These are phyloP conservation scores for Phytophthora capsici DNA, from an alignment of 352 stramenopile genomes.

Conservation along the genomic window DNA sequence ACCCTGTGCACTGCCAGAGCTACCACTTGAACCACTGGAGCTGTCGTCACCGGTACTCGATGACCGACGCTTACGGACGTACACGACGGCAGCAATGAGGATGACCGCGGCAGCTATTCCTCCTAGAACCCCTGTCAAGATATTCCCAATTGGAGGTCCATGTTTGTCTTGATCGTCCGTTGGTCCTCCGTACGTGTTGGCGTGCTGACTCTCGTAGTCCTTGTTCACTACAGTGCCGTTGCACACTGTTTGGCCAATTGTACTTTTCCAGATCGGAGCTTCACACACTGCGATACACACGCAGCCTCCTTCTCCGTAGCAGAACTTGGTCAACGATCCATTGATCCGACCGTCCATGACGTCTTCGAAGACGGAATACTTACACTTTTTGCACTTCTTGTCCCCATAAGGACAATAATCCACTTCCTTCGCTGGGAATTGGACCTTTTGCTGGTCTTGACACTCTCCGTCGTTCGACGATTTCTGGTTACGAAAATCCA, in stretches of 20 bases:
- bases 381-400: slow-evolving; percentile 38
- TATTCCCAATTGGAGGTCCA: slow-evolving; percentile 8
- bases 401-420: slow-evolving; percentile 48
- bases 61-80: slow-evolving; percentile 19
- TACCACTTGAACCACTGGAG: slow-evolving; percentile 16
- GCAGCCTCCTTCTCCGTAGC: slow-evolving; percentile 37
- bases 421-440: slow-evolving; percentile 40
- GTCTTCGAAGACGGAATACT: slow-evolving; percentile 28
- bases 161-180: slow-evolving; percentile 4
- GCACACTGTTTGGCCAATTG: slow-evolving; percentile 36
- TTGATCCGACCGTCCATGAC: slow-evolving; percentile 45
- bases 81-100: slow-evolving; percentile 38
- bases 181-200: slow-evolving; percentile 28
- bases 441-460: slow-evolving; percentile 44
- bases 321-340: slow-evolving; percentile 47
- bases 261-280: slow-evolving; percentile 40
- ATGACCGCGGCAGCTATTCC: slow-evolving; percentile 41
- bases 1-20: slow-evolving; percentile 1
- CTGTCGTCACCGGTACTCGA: slow-evolving; percentile 4
- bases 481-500: slow-evolving; percentile 33
- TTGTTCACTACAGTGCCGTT: slow-evolving; percentile 35
- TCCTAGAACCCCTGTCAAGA: slow-evolving; percentile 38
- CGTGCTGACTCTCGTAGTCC: slow-evolving; percentile 34
- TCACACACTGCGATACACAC: slow-evolving; percentile 54
- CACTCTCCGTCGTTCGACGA: slow-evolving; percentile 37